Evolutionary conservation across 495 filamentous ascomycete species (phyloP), one percentile per base, ranked within the genome.

Genomic region (Apiosordaria backusii): DNA sequence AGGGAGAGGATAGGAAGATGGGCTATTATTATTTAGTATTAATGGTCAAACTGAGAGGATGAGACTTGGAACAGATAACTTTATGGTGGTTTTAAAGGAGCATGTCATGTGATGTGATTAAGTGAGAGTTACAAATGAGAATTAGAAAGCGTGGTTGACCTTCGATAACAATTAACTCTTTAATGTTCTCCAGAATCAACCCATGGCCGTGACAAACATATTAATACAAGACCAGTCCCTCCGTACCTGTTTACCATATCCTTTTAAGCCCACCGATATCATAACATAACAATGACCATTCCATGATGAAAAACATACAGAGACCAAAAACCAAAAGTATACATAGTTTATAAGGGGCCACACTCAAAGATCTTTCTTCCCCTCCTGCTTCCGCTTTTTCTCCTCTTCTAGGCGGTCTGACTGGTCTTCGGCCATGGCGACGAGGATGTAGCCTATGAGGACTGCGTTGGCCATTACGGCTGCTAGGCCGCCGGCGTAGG

Each of bases 381-480:
- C 67, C 15, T 78, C 73, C 72, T 68, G 74, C 79, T 86, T 86
- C 40, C 67, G 60, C 53, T 40, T 64, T 64, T 76, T 77, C 63
- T 83, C 81, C 69, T 79, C 73, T 72, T 84, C 84, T 21, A 80
- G 77, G 50, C 83, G 84, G 21, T 88, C 83, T 40, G 84, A 85
- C 68, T 95, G 90, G 64, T 99, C 95, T 74, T 99, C 95, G 68
- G 84, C 86, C 84, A 97, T 92, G 27, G 96, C 95, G 1, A 97
- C 93, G 65, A 94, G 82, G 60, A 98, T 87, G 78, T 98, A 99
- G 18, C 86, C 89, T 65, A 99, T 87, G 64, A 99, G 81, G 6
- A 99, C 91, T 19, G 92, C 84, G 75, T 99, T 99, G 27, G 95
- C 95, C 67, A 91, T 88, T 50, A 98, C 78, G 23, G 96, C 96